phyloP scores from a whole-genome alignment of 2,329 filamentous ascomycete genomes.

The Truncatella angustata region DNA sequence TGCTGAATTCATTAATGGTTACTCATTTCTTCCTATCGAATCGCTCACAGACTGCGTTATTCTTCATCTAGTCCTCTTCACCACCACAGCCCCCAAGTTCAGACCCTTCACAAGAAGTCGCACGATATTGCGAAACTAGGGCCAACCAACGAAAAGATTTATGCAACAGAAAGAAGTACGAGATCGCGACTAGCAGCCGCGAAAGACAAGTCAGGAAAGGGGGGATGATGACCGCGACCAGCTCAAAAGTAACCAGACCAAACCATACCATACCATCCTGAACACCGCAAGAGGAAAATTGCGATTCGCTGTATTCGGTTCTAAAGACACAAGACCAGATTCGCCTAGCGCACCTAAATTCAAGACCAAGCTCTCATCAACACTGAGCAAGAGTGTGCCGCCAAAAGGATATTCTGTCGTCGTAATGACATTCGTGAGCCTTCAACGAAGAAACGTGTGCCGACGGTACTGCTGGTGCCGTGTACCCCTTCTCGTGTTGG shows the following conservation, averaged over 20 bases:
- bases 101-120: too few species aligned
- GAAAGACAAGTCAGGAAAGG: too few species aligned
- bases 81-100: too few species aligned
- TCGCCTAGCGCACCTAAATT: not conserved
- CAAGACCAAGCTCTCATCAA: slow-evolving; percentile 12
- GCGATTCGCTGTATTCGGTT: slow-evolving; percentile 1
- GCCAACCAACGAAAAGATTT: too few species aligned
- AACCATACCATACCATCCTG: not conserved
- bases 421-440: slow-evolving; percentile 9
- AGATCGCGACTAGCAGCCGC: too few species aligned
- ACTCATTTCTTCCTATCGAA: too few species aligned
- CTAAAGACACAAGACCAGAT: not conserved
- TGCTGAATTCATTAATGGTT: too few species aligned
- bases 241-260: not conserved
- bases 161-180: too few species aligned
- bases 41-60: too few species aligned
- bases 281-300: not conserved
- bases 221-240: too few species aligned
- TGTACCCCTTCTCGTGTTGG: slow-evolving; percentile 18
- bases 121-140: too few species aligned
- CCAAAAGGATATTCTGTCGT: slow-evolving; percentile 16
- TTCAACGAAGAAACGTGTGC: slow-evolving; percentile 2
- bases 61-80: too few species aligned
- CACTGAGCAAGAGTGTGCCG: not conserved
- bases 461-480: slow-evolving; percentile 14